Evolutionary conservation across 176 grass and related monocot species (phyloP).

Genomic region (Secale cereale): DNA sequence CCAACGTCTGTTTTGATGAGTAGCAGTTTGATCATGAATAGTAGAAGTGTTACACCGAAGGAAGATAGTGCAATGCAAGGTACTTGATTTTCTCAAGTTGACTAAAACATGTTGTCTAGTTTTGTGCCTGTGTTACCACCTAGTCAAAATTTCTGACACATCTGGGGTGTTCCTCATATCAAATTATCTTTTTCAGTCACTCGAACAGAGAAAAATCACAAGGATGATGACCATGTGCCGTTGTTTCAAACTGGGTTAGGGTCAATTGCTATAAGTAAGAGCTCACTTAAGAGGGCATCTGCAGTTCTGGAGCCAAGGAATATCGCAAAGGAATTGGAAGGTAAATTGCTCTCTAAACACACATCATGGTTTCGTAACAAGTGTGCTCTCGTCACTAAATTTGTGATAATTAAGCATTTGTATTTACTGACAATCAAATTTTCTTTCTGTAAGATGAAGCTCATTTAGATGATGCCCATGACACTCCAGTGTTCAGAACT

Average conservation of each 20-base stretch:
- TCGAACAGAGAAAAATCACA: slow-evolving; percentile 29
- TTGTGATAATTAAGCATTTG: not conserved
- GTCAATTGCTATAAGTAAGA: slow-evolving; percentile 51
- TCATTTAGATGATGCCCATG: slow-evolving; percentile 30
- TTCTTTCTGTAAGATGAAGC: slow-evolving; percentile 45
- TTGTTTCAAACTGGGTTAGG: slow-evolving; percentile 49
- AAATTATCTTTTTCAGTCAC: slow-evolving; percentile 5
- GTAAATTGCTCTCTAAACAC: slow-evolving; percentile 23
- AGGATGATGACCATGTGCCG: slow-evolving; percentile 15
- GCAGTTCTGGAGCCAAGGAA: slow-evolving; percentile 54
- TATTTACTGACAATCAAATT: slow-evolving; percentile 2
- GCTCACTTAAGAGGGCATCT: slow-evolving; percentile 51
- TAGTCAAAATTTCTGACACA: slow-evolving; percentile 9
- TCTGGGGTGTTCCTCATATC: slow-evolving; percentile 18
- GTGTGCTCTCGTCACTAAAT: not conserved
- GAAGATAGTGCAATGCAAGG: slow-evolving; percentile 28
- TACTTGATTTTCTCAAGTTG: slow-evolving; percentile 25
- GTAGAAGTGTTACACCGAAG: slow-evolving; percentile 37
- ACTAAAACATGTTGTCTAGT: slow-evolving; percentile 19
- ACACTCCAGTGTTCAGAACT: slow-evolving; percentile 39
- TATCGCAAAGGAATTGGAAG: slow-evolving; percentile 53
- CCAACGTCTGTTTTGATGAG: slow-evolving; percentile 46
- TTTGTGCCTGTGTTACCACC: slow-evolving; percentile 1
- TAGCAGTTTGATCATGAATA: slow-evolving; percentile 32
- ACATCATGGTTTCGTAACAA: slow-evolving; percentile 7